phyloP scores from a whole-genome alignment of 345 rosid species.

The Litchi chinensis region DNA sequence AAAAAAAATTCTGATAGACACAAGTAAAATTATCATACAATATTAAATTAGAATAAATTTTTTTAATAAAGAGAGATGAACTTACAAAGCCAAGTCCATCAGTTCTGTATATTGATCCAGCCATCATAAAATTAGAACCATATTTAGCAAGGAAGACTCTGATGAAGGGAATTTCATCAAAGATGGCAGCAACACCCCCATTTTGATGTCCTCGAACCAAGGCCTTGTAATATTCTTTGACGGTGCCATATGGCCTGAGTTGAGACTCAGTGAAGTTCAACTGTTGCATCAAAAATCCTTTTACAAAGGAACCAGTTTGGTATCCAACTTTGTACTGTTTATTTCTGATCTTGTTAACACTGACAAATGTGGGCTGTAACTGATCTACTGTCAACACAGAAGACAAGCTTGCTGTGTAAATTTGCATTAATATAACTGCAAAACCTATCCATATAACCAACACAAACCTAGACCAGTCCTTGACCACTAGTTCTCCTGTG shows the following conservation, averaged over 20 bases:
- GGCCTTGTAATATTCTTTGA: constrained; percentile 5
- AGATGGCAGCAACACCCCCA: constrained; percentile 40
- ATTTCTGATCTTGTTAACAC: constrained; percentile 5
- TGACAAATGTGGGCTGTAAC: constrained; percentile 21
- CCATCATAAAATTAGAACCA: too few species aligned
- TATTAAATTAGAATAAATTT: too few species aligned
- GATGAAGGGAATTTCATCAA: constrained; percentile 36
- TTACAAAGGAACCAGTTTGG: constrained; percentile 26
- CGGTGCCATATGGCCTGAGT: constrained; percentile 1
- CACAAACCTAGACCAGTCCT: constrained; percentile 25
- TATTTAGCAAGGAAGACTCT: constrained; percentile 27
- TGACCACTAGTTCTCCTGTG: constrained; percentile 25
- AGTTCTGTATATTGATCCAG: constrained; percentile 25
- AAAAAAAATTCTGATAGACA: too few species aligned
- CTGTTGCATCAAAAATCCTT: constrained; percentile 3
- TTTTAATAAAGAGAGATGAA: not conserved
- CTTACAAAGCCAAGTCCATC: constrained; percentile 48
- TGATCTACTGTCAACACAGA: constrained; percentile 29
- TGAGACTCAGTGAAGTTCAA: not conserved
- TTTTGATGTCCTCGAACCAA: constrained; percentile 26
- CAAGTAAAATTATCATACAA: too few species aligned
- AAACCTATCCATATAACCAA: constrained; percentile 32
- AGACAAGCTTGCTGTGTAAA: too few species aligned
- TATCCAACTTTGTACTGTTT: constrained; percentile 25
- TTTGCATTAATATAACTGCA: constrained; percentile 25